A percentile compares a stretch with the other conserved stretches of the same genome.
Evolutionary conservation across 108 stramenopile species (phyloP).

Genomic region (Skeletonema costatum): DNA sequence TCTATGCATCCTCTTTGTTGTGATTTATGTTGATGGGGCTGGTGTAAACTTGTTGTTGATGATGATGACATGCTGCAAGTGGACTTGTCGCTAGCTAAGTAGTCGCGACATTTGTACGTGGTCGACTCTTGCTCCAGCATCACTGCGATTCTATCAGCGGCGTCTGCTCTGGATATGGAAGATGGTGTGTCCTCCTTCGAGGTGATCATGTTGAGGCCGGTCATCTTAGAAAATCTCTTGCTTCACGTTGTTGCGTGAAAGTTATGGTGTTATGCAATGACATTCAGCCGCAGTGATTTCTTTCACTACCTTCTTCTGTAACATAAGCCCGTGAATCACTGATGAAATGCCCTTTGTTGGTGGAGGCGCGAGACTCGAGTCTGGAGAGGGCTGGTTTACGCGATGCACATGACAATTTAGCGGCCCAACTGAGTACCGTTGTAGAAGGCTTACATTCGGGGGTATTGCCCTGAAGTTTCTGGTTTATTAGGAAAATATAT

Average conservation of each 20-base stretch:
- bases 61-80: not conserved
- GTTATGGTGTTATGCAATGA: not conserved
- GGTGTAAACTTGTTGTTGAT: not conserved
- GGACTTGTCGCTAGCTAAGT: not conserved
- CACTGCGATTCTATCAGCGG: not conserved
- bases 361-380: too few relatives aligned
- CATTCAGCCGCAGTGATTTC: not conserved
- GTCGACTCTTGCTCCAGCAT: not conserved
- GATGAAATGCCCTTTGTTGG: too few relatives aligned
- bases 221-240: not conserved
- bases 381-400: too few relatives aligned
- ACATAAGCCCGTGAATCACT: not conserved
- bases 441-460: too few relatives aligned
- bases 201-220: not conserved
- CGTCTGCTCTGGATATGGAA: not conserved
- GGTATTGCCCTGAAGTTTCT: too few relatives aligned
- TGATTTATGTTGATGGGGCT: not conserved
- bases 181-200: not conserved
- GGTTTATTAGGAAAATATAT: too few relatives aligned
- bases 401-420: too few relatives aligned
- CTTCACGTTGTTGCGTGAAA: not conserved
- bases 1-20: conserved; percentile 22
- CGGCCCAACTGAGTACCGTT: too few relatives aligned
- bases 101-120: not conserved
- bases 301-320: not conserved